These are phyloP conservation scores for Fonsecaea pedrosoi DNA, from an alignment of 2,329 filamentous ascomycete genomes.

Conservation along the genomic window DNA sequence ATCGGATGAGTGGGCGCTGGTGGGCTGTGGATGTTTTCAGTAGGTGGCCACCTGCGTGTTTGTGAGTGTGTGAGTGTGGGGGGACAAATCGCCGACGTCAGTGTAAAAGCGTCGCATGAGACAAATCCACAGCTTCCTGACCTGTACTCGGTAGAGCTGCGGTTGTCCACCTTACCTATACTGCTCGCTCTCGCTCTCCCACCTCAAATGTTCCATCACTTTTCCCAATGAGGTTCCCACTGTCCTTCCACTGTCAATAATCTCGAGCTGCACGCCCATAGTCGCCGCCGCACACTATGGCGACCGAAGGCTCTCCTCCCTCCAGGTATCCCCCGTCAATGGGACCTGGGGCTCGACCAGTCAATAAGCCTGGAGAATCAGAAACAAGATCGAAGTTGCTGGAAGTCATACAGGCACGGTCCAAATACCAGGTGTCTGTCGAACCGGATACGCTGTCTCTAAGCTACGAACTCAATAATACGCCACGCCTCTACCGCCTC, in stretches of 20 bases:
- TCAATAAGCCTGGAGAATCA: slow-evolving; percentile 27
- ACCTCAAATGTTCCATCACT: background rate
- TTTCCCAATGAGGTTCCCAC: background rate
- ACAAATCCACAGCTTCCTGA: background rate
- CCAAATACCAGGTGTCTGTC: slow-evolving; percentile 33
- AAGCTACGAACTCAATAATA: slow-evolving; percentile 35
- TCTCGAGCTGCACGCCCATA: background rate
- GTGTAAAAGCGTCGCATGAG: slow-evolving; percentile 10
- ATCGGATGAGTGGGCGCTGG: slow-evolving; percentile 11
- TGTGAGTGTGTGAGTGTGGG: background rate
- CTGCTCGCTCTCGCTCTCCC: background rate
- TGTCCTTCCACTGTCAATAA: background rate
- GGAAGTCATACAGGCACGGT: slow-evolving; percentile 33
- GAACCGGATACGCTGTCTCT: slow-evolving; percentile 31
- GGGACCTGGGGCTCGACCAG: slow-evolving; percentile 38
- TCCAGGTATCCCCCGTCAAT: slow-evolving; percentile 36
- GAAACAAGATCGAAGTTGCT: slow-evolving; percentile 18
- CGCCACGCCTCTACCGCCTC: slow-evolving; percentile 31
- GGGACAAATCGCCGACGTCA: slow-evolving; percentile 21
- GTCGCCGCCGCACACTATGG: slow-evolving; percentile 24
- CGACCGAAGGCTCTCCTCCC: slow-evolving; percentile 27
- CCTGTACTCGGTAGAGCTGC: background rate
- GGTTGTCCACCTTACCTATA: background rate
- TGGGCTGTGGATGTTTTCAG: slow-evolving; percentile 18
- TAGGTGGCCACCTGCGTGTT: slow-evolving; percentile 8